Percentiles rank a stretch among this genome's conserved stretches.
These are phyloP conservation scores for Chenopodium berlandieri DNA, from an alignment of 148 eudicot species.

Conservation along the genomic window DNA sequence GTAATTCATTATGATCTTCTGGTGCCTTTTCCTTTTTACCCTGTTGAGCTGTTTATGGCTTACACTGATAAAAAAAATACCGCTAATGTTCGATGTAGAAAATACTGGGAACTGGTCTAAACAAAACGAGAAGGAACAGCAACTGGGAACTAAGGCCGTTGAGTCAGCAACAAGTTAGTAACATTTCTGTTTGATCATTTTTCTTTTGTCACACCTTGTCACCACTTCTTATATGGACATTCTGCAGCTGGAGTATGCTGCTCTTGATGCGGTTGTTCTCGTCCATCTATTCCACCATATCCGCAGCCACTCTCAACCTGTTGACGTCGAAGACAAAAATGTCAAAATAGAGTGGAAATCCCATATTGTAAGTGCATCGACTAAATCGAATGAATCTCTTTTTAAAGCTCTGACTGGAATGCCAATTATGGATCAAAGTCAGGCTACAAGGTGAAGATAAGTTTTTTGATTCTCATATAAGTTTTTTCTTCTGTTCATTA, in stretches of 20 bases:
- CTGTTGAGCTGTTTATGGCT: background rate
- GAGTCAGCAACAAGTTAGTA: constrained; percentile 67
- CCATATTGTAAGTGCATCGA: constrained; percentile 59
- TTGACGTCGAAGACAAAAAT: constrained; percentile 40
- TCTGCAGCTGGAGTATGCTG: constrained; percentile 90
- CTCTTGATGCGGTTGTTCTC: constrained; percentile 96
- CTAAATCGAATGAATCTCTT: constrained; percentile 20
- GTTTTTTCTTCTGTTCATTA: background rate
- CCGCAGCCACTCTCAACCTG: constrained; percentile 47
- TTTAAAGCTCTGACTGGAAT: constrained; percentile 19
- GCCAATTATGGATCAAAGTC: constrained; percentile 21
- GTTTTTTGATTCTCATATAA: background rate
- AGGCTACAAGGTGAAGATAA: constrained; percentile 28
- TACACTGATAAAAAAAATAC: constrained; percentile 12
- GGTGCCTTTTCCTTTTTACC: background rate
- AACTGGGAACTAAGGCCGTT: constrained; percentile 97
- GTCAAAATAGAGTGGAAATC: constrained; percentile 87
- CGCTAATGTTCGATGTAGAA: constrained; percentile 44
- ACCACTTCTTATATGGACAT: background rate
- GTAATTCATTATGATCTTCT: constrained; percentile 32
- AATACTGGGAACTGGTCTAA: constrained; percentile 81
- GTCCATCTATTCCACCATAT: constrained; percentile 82
- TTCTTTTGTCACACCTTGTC: constrained; percentile 10
- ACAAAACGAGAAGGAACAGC: constrained; percentile 93
- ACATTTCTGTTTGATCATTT: constrained; percentile 1